A percentile compares a stretch with the other conserved stretches of the same genome.
These are phyloP conservation scores for Symbiodinium natans DNA, from an alignment of 73 alveolate species.

Conservation along the genomic window DNA sequence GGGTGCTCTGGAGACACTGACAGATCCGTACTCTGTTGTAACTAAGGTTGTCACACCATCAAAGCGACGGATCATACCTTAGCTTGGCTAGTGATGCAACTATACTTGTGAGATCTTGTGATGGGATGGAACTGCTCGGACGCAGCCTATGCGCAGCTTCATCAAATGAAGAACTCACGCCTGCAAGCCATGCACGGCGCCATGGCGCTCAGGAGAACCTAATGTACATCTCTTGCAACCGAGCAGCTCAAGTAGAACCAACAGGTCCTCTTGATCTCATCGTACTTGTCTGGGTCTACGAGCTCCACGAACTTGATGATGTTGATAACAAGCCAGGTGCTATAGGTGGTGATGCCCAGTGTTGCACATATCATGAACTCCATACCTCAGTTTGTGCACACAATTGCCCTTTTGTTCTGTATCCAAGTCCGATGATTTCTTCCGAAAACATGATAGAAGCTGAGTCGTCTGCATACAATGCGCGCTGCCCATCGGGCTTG, in stretches of 20 bases:
- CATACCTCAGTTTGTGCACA: background rate
- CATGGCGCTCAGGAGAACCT: too few species aligned
- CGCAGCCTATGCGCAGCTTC: too few species aligned
- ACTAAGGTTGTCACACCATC: background rate
- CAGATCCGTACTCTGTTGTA: background rate
- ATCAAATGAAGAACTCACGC: too few species aligned
- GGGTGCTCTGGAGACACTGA: background rate
- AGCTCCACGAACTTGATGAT: constrained; percentile 16
- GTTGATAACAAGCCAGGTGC: constrained; percentile 5
- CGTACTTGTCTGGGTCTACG: background rate
- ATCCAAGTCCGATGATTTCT: background rate
- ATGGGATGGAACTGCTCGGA: too few species aligned
- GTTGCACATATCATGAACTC: constrained; percentile 18
- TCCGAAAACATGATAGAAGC: background rate
- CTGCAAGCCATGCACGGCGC: too few species aligned
- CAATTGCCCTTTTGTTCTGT: background rate
- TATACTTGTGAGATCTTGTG: too few species aligned
- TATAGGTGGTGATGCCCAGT: constrained; percentile 24
- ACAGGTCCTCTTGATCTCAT: background rate
- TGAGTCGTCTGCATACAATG: background rate
- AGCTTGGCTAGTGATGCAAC: background rate
- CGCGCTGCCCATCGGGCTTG: background rate
- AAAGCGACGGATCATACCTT: constrained; percentile 24
- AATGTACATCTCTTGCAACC: too few species aligned
- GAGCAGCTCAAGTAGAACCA: constrained; percentile 31